Base-by-base conservation (phyloP, 495 filamentous ascomycete genomes). In the Penicillium odoratum region DNA sequence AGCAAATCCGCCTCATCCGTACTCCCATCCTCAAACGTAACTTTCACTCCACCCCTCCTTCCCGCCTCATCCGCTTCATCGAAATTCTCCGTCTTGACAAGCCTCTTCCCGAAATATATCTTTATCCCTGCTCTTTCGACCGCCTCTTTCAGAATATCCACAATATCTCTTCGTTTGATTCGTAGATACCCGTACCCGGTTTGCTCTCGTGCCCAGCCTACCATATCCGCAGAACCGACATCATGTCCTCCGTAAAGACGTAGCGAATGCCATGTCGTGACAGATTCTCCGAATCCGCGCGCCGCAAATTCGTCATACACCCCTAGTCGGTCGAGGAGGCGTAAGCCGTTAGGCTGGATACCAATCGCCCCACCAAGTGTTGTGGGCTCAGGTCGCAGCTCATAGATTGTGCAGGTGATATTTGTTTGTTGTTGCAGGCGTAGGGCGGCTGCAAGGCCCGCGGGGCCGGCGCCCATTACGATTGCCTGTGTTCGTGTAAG, bases 401-500 rank as follows among this genome's bases (percentile, higher is more conserved):
- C 73, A 46, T 74, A 75, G 21, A 76, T 36, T 2, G 57, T 59
- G 60, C 59, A 59, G 42, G 40, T 34, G 21, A 74, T 66, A 46
- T 71, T 56, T 42, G 61, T 73, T 28, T 60, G 57, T 26, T 66
- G 63, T 4, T 72, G 58, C 0, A 73, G 61, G 28, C 64, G 63
- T 0, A 76, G 60, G 2, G 70, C 72, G 7, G 67, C 53, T 48
- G 66, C 62, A 3, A 74, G 63, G 13, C 69, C 69, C 3, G 66
- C 68, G 3, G 69, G 69, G 5, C 85, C 85, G 4, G 81, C 85
- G 28, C 86, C 85, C 30, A 86, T 77, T 21, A 88, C 78, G 18
- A 86, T 72, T 46, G 60, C 63, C 65, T 68, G 36, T 21, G 21
- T 21, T 21, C 21, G 21, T 21, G 21, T 21, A 38, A 4, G 7